phyloP scores from a whole-genome alignment of 2,329 filamentous ascomycete species.

The Clarireedia homoeocarpa region DNA sequence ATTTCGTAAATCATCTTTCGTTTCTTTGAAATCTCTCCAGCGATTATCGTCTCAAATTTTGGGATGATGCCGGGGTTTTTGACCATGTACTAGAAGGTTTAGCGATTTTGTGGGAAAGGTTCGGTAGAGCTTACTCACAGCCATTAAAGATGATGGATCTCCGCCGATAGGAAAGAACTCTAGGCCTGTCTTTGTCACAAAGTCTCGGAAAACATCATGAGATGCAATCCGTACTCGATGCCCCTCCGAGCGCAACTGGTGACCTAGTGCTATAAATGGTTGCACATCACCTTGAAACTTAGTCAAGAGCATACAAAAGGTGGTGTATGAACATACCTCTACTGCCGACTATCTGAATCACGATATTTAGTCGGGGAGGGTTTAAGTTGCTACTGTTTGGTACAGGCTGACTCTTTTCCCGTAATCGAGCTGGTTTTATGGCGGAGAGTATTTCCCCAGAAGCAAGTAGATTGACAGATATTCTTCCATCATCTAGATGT shows the following conservation, averaged over 20 bases:
- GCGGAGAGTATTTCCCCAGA: slow-evolving; percentile 7
- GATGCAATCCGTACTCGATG: slow-evolving; percentile 72
- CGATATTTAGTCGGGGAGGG: slow-evolving; percentile 52
- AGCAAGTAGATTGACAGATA: slow-evolving; percentile 13
- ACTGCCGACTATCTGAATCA: slow-evolving; percentile 76
- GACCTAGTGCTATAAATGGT: slow-evolving; percentile 67
- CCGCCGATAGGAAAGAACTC: slow-evolving; percentile 77
- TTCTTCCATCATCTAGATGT: slow-evolving; percentile 17
- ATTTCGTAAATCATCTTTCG: slow-evolving; percentile 69
- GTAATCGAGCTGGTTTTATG: slow-evolving; percentile 6
- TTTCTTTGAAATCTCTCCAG: slow-evolving; percentile 64
- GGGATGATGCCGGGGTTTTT: slow-evolving; percentile 80
- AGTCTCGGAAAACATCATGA: slow-evolving; percentile 67
- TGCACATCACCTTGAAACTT: slow-evolving; percentile 51
- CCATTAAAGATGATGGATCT: slow-evolving; percentile 47
- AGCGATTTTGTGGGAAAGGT: neutral
- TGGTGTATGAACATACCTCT: slow-evolving; percentile 38
- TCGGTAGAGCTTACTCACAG: neutral
- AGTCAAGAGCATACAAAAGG: neutral
- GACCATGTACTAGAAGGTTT: slow-evolving; percentile 39
- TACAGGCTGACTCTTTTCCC: neutral
- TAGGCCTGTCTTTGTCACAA: slow-evolving; percentile 60
- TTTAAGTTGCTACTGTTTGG: neutral
- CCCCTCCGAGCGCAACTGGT: slow-evolving; percentile 59
- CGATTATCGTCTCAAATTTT: slow-evolving; percentile 62